Percentiles rank a stretch among this genome's conserved stretches.
phyloP scores from a whole-genome alignment of 495 filamentous ascomycete species.

The Hypoxylon subgilvum region DNA sequence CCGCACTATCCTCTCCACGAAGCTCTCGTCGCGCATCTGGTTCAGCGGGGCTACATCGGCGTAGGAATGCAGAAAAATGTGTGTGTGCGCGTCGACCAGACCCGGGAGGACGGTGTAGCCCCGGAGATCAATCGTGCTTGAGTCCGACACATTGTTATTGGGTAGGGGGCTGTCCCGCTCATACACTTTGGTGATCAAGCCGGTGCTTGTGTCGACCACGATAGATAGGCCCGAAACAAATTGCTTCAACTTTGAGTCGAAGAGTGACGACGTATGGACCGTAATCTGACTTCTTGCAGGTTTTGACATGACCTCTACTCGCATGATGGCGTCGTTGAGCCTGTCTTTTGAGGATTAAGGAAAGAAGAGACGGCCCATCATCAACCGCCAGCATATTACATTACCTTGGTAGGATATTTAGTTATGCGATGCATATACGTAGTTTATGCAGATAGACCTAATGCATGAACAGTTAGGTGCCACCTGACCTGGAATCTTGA shows the following conservation, averaged over 20 bases:
- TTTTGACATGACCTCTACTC: constrained; percentile 6
- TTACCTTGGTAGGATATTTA: too few relatives aligned
- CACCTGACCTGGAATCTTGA: too few relatives aligned
- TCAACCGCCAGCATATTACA: too few relatives aligned
- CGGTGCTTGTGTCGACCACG: constrained; percentile 43
- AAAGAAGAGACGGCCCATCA: too few relatives aligned
- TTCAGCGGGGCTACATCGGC: constrained; percentile 46
- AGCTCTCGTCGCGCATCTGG: constrained; percentile 59
- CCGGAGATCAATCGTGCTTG: constrained; percentile 52
- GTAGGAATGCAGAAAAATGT: constrained; percentile 60
- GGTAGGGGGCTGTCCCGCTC: constrained; percentile 31
- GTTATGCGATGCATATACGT: too few relatives aligned
- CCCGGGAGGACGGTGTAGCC: constrained; percentile 56
- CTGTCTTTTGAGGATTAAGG: too few relatives aligned
- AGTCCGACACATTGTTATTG: constrained; percentile 12
- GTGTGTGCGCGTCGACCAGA: constrained; percentile 60
- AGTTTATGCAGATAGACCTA: too few relatives aligned
- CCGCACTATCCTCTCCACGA: constrained; percentile 56
- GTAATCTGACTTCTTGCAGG: constrained; percentile 27
- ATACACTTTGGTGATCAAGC: constrained; percentile 50
- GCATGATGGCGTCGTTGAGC: not conserved
- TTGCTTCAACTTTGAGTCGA: constrained; percentile 54
- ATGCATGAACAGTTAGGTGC: too few relatives aligned
- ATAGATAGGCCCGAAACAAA: constrained; percentile 53
- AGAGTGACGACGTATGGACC: constrained; percentile 56